Base-by-base conservation (phyloP, 306 rosid species). In the Cucurbita moschata region DNA sequence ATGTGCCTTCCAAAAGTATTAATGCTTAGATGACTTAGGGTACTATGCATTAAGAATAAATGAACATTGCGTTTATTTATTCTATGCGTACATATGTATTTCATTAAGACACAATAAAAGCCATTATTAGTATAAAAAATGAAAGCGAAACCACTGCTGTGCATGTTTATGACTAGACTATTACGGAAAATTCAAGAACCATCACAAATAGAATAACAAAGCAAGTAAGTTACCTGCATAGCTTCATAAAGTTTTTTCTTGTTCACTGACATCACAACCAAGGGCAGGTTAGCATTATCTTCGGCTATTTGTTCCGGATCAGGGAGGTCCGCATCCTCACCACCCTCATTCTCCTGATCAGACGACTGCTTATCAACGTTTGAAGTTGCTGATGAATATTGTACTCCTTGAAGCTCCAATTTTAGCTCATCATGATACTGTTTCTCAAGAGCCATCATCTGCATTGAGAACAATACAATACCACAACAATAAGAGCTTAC, bases 341-440 rank as follows among this genome's bases (percentile, higher is more conserved):
- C 60, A 50, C 68, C 77, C 64, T 81, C 77, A 1, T 51, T 57
- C 66, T 47, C 82, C 81, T 77, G 76, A 13, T 76, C 58, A 81
- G 89, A 75, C 40, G 58, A 72, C 81, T 74, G 87, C 59, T 83
- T 69, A 74, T 81, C 82, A 13, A 37, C 59, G 2, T 69, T 75
- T 35, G 90, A 77, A 46, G 50, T 77, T n/a, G 75, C n/a, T 40
- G 90, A 71, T 39, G 87, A 23, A 76, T 70, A 35, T 1, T 78
- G 63, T 16, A 53, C 80, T 56, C 96, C 90, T 16, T 87, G 51
- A 63, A 94, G 84, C 85, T 94, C 97, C 83, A 55, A 83, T 77
- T 85, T 88, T 80, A 94, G 81, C 79, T 89, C 99, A 52, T 91
- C 90, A 52, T 79, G 92, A 81, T 86, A 88, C 82, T 84, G 92